A percentile compares a stretch with the other conserved stretches of the same genome.
Conservation (phyloP, 352 stramenopile species). For the Pythium periplocum region DNA sequence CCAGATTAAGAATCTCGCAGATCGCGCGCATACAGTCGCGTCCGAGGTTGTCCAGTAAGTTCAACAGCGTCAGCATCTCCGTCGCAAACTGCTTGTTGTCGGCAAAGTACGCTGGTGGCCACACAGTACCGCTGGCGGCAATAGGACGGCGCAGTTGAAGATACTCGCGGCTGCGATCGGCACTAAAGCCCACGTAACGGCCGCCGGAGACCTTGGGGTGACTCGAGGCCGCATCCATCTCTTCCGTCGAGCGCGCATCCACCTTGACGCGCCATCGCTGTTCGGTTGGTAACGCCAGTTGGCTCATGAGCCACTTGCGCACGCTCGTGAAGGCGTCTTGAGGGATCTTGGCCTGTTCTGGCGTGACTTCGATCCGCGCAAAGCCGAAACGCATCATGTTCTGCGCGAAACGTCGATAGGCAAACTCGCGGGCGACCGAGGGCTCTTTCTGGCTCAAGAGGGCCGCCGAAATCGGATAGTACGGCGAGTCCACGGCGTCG, state of each 20-base stretch:
- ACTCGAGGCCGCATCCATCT: conserved; percentile 1
- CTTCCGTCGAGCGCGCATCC: conserved; percentile 15
- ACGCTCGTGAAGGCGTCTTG: conserved; percentile 46
- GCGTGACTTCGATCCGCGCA: conserved; percentile 56
- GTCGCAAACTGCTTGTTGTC: conserved; percentile 46
- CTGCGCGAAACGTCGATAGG: conserved; percentile 50
- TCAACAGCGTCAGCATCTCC: conserved; percentile 50
- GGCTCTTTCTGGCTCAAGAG: conserved; percentile 25
- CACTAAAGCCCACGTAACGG: conserved; percentile 67
- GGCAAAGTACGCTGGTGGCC: conserved; percentile 64
- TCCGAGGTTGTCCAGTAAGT: conserved; percentile 57
- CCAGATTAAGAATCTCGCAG: conserved; percentile 64
- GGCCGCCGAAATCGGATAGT: conserved; percentile 48
- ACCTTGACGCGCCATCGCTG: conserved; percentile 70
- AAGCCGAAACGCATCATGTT: conserved; percentile 76
- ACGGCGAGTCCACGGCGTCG: conserved; percentile 54
- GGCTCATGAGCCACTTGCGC: conserved; percentile 50
- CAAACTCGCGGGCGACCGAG: conserved; percentile 47
- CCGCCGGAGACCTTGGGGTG: conserved; percentile 55
- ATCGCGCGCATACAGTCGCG: conserved; percentile 75
- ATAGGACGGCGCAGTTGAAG: conserved; percentile 68
- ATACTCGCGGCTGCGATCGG: conserved; percentile 73
- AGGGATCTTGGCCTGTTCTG: conserved; percentile 55
- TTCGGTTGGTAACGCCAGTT: conserved; percentile 39
- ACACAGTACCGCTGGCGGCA: conserved; percentile 60